Evolutionary conservation across 2,329 filamentous ascomycete genomes (phyloP), one percentile per base, ranked within the genome.

Genomic region (Niveomyces coronatus): DNA sequence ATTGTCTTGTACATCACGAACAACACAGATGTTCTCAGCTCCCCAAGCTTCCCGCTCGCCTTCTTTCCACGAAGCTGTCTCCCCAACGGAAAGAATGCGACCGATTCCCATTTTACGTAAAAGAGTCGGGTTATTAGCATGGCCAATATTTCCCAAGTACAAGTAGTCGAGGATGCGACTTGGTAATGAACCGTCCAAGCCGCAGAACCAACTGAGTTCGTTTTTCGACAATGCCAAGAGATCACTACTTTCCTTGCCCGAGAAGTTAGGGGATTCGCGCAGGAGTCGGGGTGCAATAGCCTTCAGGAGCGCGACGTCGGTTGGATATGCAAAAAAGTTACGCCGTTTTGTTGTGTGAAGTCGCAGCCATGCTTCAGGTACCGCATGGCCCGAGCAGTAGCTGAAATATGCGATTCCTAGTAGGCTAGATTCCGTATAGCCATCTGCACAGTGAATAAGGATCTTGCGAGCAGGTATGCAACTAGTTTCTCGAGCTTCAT

Each of bases 261-360:
- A 52, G 40, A 54, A 62, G 4, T 60, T 49, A 0, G 85, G 85
- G 0, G 83, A 87, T 42, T 82, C 78, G 31, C 71, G 69, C 16
- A 95, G 67, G 11, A 96, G 67, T 11, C 83, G 79, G 15, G 78
- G 74, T 42, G 89, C 79, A 26, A 95, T 81, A 4, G 76, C 74
- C 2, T 73, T 79, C n/a, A 96, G 63, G 9, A 95, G 70, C 4
- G 81, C 75, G 14, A 95, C 87, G 54, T 98, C 91, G 0, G 85
- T 85, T 1, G 85, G 82, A 49, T 96, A 96, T 0, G 91, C 87
- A 54, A 98, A 98, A 64, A 96, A 95, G 54, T 98, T 96, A 43
- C 91, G 82, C 40, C 76, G 70, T 57, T 83, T 85, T 10, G 77
- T 71, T 9, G 79, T 79, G 56, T 98, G 91, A 34, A 98, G 67